A percentile compares a stretch with the other conserved stretches of the same genome.
These are phyloP conservation scores for Setaria italica DNA, from an alignment of 202 grass and related monocot genomes.

Conservation along the genomic window DNA sequence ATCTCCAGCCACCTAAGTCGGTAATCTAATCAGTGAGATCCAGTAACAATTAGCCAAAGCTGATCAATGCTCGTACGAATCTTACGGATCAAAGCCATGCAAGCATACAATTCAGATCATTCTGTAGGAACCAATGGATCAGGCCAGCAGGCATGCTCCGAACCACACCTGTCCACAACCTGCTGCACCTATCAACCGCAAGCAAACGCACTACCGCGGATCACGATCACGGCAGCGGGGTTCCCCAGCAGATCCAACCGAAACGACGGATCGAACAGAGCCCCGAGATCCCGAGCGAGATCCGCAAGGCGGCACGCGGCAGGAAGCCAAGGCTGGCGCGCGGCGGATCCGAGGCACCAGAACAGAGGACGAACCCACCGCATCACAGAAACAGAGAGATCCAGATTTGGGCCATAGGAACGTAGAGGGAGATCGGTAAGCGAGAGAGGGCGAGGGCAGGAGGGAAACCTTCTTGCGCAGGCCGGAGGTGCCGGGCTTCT, in stretches of 20 bases:
- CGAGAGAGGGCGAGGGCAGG: not conserved
- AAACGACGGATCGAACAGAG: not conserved
- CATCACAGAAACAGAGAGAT: not conserved
- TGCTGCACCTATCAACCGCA: not conserved
- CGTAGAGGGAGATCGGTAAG: not conserved
- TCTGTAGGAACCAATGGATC: conserved; percentile 9
- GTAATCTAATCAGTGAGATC: conserved; percentile 33
- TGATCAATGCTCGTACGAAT: not conserved
- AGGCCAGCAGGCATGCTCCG: not conserved
- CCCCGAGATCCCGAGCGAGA: conserved; percentile 35
- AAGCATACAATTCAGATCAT: conserved; percentile 25
- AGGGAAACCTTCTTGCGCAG: conserved; percentile 87
- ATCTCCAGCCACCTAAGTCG: not conserved
- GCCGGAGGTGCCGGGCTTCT: conserved; percentile 98
- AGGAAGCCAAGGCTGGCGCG: conserved; percentile 14
- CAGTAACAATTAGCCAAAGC: not conserved
- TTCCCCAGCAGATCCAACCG: conserved; percentile 20
- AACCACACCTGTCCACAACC: not conserved
- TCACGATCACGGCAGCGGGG: not conserved
- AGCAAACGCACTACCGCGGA: not conserved
- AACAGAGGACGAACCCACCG: not conserved
- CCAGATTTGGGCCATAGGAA: not conserved
- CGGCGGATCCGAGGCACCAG: conserved; percentile 27
- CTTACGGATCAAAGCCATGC: conserved; percentile 12
- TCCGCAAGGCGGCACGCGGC: conserved; percentile 21